Percentiles rank a stretch among this genome's conserved stretches.
These are phyloP conservation scores for Saussurea involucrata DNA, from an alignment of 129 eudicot species.

Conservation along the genomic window DNA sequence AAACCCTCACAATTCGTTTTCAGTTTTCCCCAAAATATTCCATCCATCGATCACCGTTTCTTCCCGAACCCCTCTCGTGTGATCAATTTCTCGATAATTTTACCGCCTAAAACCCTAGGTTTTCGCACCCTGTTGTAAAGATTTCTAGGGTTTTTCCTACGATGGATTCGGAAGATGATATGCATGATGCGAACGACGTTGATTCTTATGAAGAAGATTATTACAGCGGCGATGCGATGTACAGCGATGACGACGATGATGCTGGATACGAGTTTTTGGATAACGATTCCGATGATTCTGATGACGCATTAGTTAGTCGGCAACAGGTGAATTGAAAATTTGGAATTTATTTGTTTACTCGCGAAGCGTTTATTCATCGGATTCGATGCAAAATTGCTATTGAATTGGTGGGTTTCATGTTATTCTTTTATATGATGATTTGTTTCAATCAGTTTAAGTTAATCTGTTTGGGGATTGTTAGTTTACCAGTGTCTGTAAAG, in stretches of 20 bases:
- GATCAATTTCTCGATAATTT: not conserved
- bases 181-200: constrained; percentile 63
- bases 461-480: not conserved
- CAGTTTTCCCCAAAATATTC: not conserved
- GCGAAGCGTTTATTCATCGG: not conserved
- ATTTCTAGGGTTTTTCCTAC: constrained; percentile 15
- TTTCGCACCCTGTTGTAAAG: not conserved
- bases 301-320: constrained; percentile 37
- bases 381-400: not conserved
- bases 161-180: constrained; percentile 77
- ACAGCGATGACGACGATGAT: constrained; percentile 38
- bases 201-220: constrained; percentile 53
- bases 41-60: constrained; percentile 23
- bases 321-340: constrained; percentile 50
- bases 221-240: constrained; percentile 47
- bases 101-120: constrained; percentile 27
- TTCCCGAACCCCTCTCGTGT: not conserved
- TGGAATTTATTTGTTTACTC: not conserved
- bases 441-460: not conserved
- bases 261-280: constrained; percentile 53
- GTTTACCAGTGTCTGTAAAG: not conserved
- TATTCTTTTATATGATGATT: not conserved
- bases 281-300: constrained; percentile 49
- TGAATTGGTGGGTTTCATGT: not conserved
- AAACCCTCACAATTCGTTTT: constrained; percentile 9